Conservation (phyloP, 345 rosid species). For the Iberis pinnata region DNA sequence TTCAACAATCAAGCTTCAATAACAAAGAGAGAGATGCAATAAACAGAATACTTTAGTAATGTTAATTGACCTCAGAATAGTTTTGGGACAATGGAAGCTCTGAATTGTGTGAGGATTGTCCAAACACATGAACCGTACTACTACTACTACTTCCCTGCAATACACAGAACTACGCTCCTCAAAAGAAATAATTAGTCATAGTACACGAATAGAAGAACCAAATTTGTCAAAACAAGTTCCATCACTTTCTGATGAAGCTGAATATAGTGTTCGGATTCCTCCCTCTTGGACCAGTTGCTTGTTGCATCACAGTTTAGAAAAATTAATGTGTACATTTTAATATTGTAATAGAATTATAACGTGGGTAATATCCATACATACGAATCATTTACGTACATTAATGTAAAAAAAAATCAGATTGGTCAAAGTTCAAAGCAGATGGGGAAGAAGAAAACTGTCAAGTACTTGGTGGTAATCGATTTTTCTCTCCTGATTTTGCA, state of each 20-base stretch:
- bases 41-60: conserved; percentile 5
- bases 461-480: conserved; percentile 40
- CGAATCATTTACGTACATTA: too few species aligned
- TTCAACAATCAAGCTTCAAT: too few species aligned
- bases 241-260: conserved; percentile 4
- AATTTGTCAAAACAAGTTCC: not conserved
- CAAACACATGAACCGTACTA: not conserved
- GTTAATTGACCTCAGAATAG: conserved; percentile 19
- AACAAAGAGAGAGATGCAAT: too few species aligned
- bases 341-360: too few species aligned
- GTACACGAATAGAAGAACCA: conserved; percentile 23
- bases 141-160: conserved; percentile 27
- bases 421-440: not conserved
- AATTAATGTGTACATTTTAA: too few species aligned
- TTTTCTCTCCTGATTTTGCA: not conserved
- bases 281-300: not conserved
- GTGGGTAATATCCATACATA: too few species aligned
- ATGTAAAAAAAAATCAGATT: not conserved
- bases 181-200: too few species aligned
- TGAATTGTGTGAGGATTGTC: not conserved
- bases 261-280: not conserved
- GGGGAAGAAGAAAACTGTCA: conserved; percentile 35
- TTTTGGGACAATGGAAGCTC: not conserved
- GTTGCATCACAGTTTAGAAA: too few species aligned
- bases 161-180: too few species aligned